These are phyloP conservation scores for Lasiodiplodia gonubiensis DNA, from an alignment of 2,329 filamentous ascomycete species.

Conservation along the genomic window DNA sequence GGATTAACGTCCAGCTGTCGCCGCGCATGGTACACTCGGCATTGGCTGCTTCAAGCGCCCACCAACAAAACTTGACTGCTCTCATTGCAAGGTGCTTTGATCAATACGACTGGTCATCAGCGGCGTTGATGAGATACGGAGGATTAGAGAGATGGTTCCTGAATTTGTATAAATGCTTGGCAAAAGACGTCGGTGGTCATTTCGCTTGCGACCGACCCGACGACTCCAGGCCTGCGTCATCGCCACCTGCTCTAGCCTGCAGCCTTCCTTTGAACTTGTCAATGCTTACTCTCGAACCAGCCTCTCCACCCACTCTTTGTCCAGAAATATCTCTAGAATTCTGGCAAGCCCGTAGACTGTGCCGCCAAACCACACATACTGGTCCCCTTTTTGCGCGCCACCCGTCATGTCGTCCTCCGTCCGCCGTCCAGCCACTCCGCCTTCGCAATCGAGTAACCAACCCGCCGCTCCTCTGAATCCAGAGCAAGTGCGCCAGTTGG, in stretches of 20 bases:
- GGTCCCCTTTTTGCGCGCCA: no score
- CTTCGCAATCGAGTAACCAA: conserved; percentile 45
- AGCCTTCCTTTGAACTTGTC: background rate
- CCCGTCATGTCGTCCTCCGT: conserved; percentile 30
- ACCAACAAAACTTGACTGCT: no score
- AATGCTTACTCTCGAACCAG: background rate
- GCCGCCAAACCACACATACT: background rate
- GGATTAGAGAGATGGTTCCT: no score
- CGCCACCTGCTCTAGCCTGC: background rate
- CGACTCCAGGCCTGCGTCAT: conserved; percentile 4
- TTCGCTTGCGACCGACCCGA: background rate
- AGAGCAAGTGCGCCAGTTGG: conserved; percentile 67
- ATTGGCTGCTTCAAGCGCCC: background rate
- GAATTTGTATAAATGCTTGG: background rate
- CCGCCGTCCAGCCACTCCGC: conserved; percentile 55
- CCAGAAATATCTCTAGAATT: background rate
- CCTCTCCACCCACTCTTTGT: background rate
- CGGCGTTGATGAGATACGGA: background rate
- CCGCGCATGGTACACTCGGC: background rate
- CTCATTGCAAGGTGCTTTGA: background rate
- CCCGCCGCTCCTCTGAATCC: conserved; percentile 60
- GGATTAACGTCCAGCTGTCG: background rate
- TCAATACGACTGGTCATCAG: background rate
- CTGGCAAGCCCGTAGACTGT: background rate
- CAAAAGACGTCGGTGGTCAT: background rate